Base-by-base conservation (phyloP, 129 eudicot genomes). In the Chrysanthemum lavandulifolium region DNA sequence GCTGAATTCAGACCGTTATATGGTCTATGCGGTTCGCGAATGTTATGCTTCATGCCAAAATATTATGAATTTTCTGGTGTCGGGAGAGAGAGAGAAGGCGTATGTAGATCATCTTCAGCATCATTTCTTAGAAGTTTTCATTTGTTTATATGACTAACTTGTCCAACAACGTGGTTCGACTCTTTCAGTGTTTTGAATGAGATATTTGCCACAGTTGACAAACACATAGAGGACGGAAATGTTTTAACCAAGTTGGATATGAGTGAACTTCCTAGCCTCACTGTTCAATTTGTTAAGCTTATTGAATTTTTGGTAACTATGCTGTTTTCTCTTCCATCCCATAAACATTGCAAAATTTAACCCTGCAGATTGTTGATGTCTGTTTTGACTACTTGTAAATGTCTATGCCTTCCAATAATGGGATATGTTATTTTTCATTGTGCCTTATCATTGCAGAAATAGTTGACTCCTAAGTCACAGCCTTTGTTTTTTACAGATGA, bases 21-120 rank as follows among this genome's bases (percentile, higher is more conserved):
- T 95, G 99, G 74, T 68, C 61, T 79, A 83, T 72, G 97, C 98
- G 12, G 86, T 90, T 61, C 87, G 80, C 1, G 98, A 94, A 80
- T 94, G 98, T 82, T 94, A 90, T 78, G 87, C 89, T 13, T 87
- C 98, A 57, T 94, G 88, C 82, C 82, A 85, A 84, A 94, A 81
- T 79, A 84, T 94, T 11, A 76, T 94, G 66, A 86, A 79, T 40
- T 70, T 64, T 80, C 76, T 94, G 83, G 97, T 94, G 73, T 71
- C 66, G 25, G 96, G 97, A 66, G 78, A 82, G 15, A 90, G 79
- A 57, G 99, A 95, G 75, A 88, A 79, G 72, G 68, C 15, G 99
- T 95, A 88, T 61, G 94, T 90, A 74, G 16, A 72, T 60, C 48
- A 72, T 48, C 48, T 8, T 40, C n/a, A 13, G 21, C 65, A 14